Evolutionary conservation across 495 filamentous ascomycete species (phyloP).

Genomic region (Oleoguttula mirabilis): DNA sequence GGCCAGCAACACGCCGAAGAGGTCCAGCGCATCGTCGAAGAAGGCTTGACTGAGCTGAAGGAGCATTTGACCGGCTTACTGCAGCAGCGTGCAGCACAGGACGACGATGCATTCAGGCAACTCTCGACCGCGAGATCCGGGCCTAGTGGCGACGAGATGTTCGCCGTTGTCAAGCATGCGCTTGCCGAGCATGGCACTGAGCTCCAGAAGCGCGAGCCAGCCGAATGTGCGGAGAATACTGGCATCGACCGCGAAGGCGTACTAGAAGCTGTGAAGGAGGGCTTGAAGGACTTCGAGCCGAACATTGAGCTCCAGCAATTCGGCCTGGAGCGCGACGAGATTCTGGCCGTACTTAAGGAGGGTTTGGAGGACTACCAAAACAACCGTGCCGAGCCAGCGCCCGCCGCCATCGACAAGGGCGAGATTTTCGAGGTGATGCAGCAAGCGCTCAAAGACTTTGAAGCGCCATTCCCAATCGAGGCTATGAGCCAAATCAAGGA

Average conservation of each 20-base stretch:
- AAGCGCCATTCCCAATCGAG: conserved; percentile 50
- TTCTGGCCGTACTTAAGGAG: conserved; percentile 70
- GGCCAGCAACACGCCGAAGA: conserved; percentile 48
- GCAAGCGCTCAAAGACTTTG: conserved; percentile 66
- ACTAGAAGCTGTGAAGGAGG: conserved; percentile 70
- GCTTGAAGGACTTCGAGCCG: conserved; percentile 83
- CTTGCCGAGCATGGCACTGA: conserved; percentile 45
- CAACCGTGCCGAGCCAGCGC: conserved; percentile 33
- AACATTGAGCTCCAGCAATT: conserved; percentile 84
- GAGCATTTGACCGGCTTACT: conserved; percentile 65
- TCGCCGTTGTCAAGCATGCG: conserved; percentile 64
- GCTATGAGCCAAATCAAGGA: conserved; percentile 59
- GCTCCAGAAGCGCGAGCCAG: conserved; percentile 9
- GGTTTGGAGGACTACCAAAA: conserved; percentile 67
- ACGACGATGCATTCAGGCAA: conserved; percentile 19
- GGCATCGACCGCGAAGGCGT: conserved; percentile 65
- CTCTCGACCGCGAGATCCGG: conserved; percentile 30
- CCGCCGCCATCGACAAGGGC: conserved; percentile 52
- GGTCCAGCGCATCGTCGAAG: conserved; percentile 62
- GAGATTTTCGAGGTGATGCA: conserved; percentile 71
- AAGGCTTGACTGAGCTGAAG: conserved; percentile 67
- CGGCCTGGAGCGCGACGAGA: conserved; percentile 76
- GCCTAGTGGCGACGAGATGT: conserved; percentile 68
- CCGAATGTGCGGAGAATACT: conserved; percentile 7
- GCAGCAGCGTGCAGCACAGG: conserved; percentile 52